A percentile compares a stretch with the other conserved stretches of the same genome.
These are phyloP conservation scores for Boletus speciosus DNA, from an alignment of 768 basidiomycete genomes.

Conservation along the genomic window DNA sequence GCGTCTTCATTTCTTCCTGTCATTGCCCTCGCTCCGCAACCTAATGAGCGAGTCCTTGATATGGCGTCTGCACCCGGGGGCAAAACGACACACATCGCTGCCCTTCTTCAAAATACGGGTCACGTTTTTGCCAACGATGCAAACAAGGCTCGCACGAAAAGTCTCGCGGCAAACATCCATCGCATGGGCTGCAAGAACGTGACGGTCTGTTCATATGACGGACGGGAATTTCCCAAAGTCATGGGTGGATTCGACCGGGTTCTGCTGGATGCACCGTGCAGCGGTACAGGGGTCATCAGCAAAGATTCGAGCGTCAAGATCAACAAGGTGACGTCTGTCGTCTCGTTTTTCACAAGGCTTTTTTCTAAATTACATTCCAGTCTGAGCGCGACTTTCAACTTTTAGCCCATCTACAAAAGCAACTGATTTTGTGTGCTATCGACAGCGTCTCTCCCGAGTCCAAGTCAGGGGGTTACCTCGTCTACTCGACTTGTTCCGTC, in stretches of 20 bases:
- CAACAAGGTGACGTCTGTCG: conserved; percentile 72
- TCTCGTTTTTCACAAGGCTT: not conserved
- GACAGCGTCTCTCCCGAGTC: conserved; percentile 91
- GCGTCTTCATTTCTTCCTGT: conserved; percentile 99
- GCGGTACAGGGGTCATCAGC: conserved; percentile 96
- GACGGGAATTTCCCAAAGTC: conserved; percentile 96
- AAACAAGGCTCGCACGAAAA: conserved; percentile 93
- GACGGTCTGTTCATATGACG: conserved; percentile 94
- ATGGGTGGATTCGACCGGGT: conserved; percentile 99
- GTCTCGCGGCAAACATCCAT: conserved; percentile 94
- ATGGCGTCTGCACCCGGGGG: conserved; percentile 99
- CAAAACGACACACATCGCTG: conserved; percentile 97
- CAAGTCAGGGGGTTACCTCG: conserved; percentile 87
- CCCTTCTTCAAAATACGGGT: conserved; percentile 97
- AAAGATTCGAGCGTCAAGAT: conserved; percentile 97
- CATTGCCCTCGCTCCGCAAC: conserved; percentile 90
- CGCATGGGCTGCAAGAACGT: conserved; percentile 98
- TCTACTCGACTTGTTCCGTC: conserved; percentile 98
- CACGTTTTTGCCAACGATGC: conserved; percentile 96
- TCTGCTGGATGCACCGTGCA: conserved; percentile 93
- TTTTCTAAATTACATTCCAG: conserved; percentile 38
- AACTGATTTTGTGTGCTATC: conserved; percentile 95
- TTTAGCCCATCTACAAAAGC: conserved; percentile 96
- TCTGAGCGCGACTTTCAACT: conserved; percentile 94
- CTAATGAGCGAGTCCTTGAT: conserved; percentile 90